A percentile compares a stretch with the other conserved stretches of the same genome.
These are phyloP conservation scores for Mycena olivaceomarginata DNA, from an alignment of 768 basidiomycete genomes.

Conservation along the genomic window DNA sequence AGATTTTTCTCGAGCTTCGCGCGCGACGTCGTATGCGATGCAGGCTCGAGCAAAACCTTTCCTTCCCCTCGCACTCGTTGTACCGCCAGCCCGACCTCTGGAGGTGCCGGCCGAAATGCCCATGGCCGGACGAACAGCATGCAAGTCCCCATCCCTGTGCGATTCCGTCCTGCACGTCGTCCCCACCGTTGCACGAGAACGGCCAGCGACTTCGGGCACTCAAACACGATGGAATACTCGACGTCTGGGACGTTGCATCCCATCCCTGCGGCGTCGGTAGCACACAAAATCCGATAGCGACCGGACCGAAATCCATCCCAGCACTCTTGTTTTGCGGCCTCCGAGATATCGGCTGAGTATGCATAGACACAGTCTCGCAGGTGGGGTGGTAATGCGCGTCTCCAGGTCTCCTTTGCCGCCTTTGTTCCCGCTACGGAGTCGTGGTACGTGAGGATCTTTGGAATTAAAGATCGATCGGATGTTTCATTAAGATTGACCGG, in stretches of 20 bases:
- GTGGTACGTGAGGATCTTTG: slow-evolving; percentile 18
- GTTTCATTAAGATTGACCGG: slow-evolving; percentile 18
- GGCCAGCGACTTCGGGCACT: too few relatives aligned
- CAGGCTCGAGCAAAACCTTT: slow-evolving; percentile 24
- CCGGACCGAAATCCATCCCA: slow-evolving; percentile 25
- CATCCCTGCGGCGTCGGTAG: too few relatives aligned
- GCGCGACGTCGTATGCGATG: slow-evolving; percentile 20
- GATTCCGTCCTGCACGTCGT: slow-evolving; percentile 25
- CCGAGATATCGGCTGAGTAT: slow-evolving; percentile 46
- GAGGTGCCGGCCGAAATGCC: slow-evolving; percentile 37
- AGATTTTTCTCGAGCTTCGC: slow-evolving; percentile 35
- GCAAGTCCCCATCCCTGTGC: slow-evolving; percentile 25
- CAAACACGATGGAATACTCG: too few relatives aligned
- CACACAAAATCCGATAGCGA: neutral
- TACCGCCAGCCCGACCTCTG: slow-evolving; percentile 14
- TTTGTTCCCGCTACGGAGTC: too few relatives aligned
- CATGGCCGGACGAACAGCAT: slow-evolving; percentile 42
- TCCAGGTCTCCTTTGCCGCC: too few relatives aligned
- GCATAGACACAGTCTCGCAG: slow-evolving; percentile 44
- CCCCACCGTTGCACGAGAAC: slow-evolving; percentile 17
- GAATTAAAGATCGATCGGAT: slow-evolving; percentile 33
- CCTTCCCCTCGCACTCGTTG: slow-evolving; percentile 8
- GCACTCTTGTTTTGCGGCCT: slow-evolving; percentile 41
- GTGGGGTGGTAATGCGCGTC: slow-evolving; percentile 30
- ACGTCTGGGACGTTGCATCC: too few relatives aligned